These are phyloP conservation scores for Westerdykella ornata DNA, from an alignment of 2,329 filamentous ascomycete species.

Conservation along the genomic window DNA sequence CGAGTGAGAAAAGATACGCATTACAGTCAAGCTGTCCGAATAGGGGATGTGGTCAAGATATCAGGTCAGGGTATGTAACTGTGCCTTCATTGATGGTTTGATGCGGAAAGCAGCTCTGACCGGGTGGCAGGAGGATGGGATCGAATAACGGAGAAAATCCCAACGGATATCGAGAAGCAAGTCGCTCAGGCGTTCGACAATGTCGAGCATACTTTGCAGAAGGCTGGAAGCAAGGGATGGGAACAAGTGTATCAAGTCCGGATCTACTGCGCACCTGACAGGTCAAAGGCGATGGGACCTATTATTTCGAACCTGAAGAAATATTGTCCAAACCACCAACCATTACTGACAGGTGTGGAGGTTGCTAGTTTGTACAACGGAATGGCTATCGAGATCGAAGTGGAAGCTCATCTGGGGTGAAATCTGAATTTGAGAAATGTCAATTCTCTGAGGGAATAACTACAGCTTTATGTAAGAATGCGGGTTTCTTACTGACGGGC, in stretches of 20 bases:
- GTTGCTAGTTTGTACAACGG: conserved; percentile 15
- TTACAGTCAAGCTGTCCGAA: conserved; percentile 23
- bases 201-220: conserved; percentile 46
- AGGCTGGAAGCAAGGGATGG: conserved; percentile 50
- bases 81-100: background rate
- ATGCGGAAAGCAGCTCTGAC: background rate
- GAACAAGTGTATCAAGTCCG: conserved; percentile 40
- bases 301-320: conserved; percentile 14
- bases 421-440: no score
- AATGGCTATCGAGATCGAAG: conserved; percentile 25
- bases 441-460: no score
- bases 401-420: conserved; percentile 13
- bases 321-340: conserved; percentile 20
- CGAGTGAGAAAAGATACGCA: conserved; percentile 14
- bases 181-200: conserved; percentile 47
- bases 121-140: conserved; percentile 20
- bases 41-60: conserved; percentile 20
- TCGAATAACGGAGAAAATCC: conserved; percentile 17
- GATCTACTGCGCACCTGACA: conserved; percentile 10
- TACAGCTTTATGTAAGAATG: no score
- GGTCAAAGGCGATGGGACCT: conserved; percentile 7
- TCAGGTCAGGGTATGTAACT: conserved; percentile 20
- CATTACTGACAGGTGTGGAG: conserved; percentile 19
- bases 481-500: no score
- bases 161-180: conserved; percentile 13